Evolutionary conservation across 345 rosid species (phyloP), one percentile per base, ranked within the genome.

Genomic region (Acer negundo): DNA sequence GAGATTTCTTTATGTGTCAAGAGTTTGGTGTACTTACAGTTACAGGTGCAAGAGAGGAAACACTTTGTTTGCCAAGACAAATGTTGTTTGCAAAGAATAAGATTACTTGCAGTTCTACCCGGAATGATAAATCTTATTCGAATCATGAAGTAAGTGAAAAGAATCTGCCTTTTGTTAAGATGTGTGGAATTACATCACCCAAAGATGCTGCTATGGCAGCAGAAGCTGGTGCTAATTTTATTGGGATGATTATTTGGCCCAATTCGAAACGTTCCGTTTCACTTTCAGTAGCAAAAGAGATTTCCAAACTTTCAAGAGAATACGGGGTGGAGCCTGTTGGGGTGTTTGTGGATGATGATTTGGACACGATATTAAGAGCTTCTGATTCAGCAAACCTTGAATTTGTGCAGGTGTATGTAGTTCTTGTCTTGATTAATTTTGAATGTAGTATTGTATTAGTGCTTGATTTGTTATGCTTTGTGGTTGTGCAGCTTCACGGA

Each of bases 181-280:
- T 94, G 93, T 91, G 97, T 22, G 97, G 98, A 70, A 84, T 94
- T 44, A 90, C 97, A 67, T 91, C 97, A 31, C 91, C 92, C 1
- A 74, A 70, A 82, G 97, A 94, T 81, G 97, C 97, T 40, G 90
- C 88, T 23, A 78, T 89, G 80, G 98, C 97, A 8, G 97, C 92
- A 73, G 98, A 94, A 88, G 93, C 96, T 65, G 97, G 97, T 56
- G 97, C 97, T 35, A 74, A 89, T 83, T 86, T 88, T 61, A 89
- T 89, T 19, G 98, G 98, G 74, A 96, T 96, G 97, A 92, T 96
- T 80, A 78, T 94, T 59, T 92, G 94, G 95, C 95, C 97, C 12
- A 81, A 92, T 64, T 90, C 97, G 49, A 96, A 92, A 76, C 91
- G 94, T 2, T 94, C 98, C 5, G 72, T 96, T 84, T 90, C 98